A percentile compares a stretch with the other conserved stretches of the same genome.
These are phyloP conservation scores for Aaosphaeria arxii DNA, from an alignment of 2,329 filamentous ascomycete species.

Conservation along the genomic window DNA sequence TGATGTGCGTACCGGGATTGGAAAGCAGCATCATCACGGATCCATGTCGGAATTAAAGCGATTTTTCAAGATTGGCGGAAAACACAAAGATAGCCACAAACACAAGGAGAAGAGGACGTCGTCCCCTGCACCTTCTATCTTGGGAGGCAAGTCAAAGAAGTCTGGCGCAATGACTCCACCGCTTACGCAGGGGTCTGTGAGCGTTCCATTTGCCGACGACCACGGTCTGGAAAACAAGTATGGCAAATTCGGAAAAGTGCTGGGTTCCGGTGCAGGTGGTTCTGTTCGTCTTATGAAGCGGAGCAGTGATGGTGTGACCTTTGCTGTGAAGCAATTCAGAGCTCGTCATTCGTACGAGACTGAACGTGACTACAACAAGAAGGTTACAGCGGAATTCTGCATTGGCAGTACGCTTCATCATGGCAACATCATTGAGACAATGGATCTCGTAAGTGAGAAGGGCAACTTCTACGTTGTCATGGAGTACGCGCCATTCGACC, in stretches of 20 bases:
- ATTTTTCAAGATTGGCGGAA: slow-evolving; percentile 82
- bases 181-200: slow-evolving; percentile 24
- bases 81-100: slow-evolving; percentile 57
- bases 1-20: slow-evolving; percentile 19
- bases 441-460: slow-evolving; percentile 95
- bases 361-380: slow-evolving; percentile 95
- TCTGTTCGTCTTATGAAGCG: slow-evolving; percentile 94
- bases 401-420: slow-evolving; percentile 96
- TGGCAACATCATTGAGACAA: slow-evolving; percentile 95
- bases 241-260: slow-evolving; percentile 89
- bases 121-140: slow-evolving; percentile 61
- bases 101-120: slow-evolving; percentile 53
- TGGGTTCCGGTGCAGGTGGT: slow-evolving; percentile 90
- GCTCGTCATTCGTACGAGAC: slow-evolving; percentile 89
- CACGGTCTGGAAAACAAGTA: slow-evolving; percentile 89
- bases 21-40: slow-evolving; percentile 53
- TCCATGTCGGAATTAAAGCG: slow-evolving; percentile 95
- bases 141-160: slow-evolving; percentile 48
- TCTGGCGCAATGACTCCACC: slow-evolving; percentile 39
- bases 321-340: slow-evolving; percentile 96
- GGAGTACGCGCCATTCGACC: slow-evolving; percentile 94
- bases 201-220: slow-evolving; percentile 87
- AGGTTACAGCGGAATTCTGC: slow-evolving; percentile 96
- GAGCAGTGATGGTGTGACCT: slow-evolving; percentile 86
- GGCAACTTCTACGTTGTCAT: slow-evolving; percentile 97